These are phyloP conservation scores for Picochlorum sp. DNA, from an alignment of 139 green algal species.

Conservation along the genomic window DNA sequence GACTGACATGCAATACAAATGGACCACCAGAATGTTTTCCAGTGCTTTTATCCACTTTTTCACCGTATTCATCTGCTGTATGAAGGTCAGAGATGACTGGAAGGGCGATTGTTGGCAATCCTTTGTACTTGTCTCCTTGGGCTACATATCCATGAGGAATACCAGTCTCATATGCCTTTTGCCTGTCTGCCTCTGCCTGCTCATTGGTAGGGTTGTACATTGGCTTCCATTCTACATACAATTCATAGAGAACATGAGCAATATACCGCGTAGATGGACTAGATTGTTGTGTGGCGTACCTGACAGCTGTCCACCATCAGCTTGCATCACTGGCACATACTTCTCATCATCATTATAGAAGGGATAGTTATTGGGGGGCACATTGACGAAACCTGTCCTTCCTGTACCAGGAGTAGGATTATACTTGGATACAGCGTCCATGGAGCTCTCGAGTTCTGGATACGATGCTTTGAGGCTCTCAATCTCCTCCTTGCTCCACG, in stretches of 20 bases:
- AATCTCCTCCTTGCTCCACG: conserved; percentile 19
- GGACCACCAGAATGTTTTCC: conserved; percentile 66
- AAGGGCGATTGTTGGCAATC: conserved; percentile 55
- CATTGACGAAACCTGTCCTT: conserved; percentile 55
- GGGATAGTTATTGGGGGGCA: conserved; percentile 86
- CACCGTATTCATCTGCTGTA: conserved; percentile 67
- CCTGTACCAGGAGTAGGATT: conserved; percentile 70
- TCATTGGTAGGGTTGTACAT: conserved; percentile 78
- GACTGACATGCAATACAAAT: conserved; percentile 60
- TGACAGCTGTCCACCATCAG: conserved; percentile 79
- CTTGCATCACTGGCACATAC: conserved; percentile 69
- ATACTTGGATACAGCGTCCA: conserved; percentile 41
- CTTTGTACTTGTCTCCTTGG: conserved; percentile 49
- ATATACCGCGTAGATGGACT: not conserved
- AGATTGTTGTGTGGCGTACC: conserved; percentile 27
- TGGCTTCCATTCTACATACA: conserved; percentile 62
- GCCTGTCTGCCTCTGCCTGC: conserved; percentile 66
- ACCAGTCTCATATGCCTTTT: conserved; percentile 55
- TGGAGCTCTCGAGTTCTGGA: not conserved
- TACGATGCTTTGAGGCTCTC: conserved; percentile 12
- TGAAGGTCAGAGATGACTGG: conserved; percentile 72
- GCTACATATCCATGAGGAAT: conserved; percentile 78
- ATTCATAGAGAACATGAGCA: not conserved
- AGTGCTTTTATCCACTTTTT: conserved; percentile 21
- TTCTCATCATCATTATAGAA: conserved; percentile 78